Evolutionary conservation across 352 stramenopile species (phyloP), one percentile per base, ranked within the genome.

Genomic region (Pythium sukuiense): DNA sequence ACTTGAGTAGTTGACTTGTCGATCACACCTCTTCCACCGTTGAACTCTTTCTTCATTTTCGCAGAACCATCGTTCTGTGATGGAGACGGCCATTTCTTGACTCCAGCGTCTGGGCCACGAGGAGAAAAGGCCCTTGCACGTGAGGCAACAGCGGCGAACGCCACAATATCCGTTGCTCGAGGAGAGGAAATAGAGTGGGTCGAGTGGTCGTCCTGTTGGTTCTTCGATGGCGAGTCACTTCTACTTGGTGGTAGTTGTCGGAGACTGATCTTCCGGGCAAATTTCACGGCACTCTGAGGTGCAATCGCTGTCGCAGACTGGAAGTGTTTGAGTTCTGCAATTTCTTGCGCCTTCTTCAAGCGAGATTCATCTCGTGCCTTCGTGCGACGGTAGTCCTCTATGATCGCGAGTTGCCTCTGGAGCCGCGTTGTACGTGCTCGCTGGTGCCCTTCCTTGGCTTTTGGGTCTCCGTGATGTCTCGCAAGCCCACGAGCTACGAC

Each of bases 1-100:
- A 86, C 75, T 43, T 84, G 71, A 11, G 50, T 61, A 1, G 59
- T 69, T 2, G 69, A 60, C 29, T 71, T 71, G 59, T 75, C 59
- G 1, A 50, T 20, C 6, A 49, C 13, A 27, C 26, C 14, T 33
- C 48, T 55, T 18, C 35, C n/a, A 18, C 52, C 32, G 0, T 37
- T 59, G 11, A 18, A 39, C n/a, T 46, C 26, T 56, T 18, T 55
- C 54, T 4, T 35, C 12, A 3, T 13, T 56, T 37, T 32, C 12
- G 7, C 18, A 16, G 16, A 29, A 29, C 5, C n/a, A 8, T 11
- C 18, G 6, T 27, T 49, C 6, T 5, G 6, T 49, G 43, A 49
- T 49, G 43, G n/a, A 8, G 55, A 52, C 13, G 55, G 8, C 8
- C 32, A 12, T 20, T 35, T 49, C 18, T 32, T 33, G 9, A 27